Percentiles rank a stretch among this genome's conserved stretches.
Evolutionary conservation across 495 filamentous ascomycete species (phyloP).

Genomic region (Aspergillus saccharolyticus): DNA sequence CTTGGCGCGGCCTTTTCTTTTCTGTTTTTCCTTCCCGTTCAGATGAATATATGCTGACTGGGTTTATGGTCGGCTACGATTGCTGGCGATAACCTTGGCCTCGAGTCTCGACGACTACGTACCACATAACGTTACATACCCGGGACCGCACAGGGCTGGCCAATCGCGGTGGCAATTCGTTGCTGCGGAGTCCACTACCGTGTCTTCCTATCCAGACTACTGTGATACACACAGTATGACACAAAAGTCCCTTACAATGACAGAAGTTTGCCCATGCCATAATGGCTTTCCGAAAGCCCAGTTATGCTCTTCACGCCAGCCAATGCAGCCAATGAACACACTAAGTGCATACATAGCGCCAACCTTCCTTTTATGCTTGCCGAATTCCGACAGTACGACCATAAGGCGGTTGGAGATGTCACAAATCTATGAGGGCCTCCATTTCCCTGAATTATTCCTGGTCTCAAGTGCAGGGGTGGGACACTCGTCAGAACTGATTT

Average conservation of each 20-base stretch:
- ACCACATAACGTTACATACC: too few relatives aligned
- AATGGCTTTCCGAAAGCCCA: background rate
- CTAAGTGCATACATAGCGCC: too few relatives aligned
- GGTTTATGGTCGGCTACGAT: background rate
- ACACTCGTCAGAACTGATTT: background rate
- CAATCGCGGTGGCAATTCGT: background rate
- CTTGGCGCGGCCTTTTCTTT: background rate
- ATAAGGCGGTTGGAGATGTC: background rate
- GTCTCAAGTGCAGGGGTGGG: background rate
- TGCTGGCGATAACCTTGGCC: background rate
- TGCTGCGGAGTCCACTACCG: background rate
- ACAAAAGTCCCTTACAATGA: background rate
- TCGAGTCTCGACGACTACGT: background rate
- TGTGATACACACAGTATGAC: too few relatives aligned
- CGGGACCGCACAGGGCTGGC: background rate
- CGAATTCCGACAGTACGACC: background rate
- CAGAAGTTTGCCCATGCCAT: background rate
- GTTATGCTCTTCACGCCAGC: background rate
- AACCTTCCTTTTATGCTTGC: background rate
- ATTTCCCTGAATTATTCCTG: background rate
- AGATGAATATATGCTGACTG: background rate
- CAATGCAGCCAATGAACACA: background rate
- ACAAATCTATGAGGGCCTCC: background rate
- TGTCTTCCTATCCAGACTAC: background rate
- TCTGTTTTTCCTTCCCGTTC: too few relatives aligned